Conservation (phyloP, 169 alveolate genomes). For the Plasmodium gallinaceum region DNA sequence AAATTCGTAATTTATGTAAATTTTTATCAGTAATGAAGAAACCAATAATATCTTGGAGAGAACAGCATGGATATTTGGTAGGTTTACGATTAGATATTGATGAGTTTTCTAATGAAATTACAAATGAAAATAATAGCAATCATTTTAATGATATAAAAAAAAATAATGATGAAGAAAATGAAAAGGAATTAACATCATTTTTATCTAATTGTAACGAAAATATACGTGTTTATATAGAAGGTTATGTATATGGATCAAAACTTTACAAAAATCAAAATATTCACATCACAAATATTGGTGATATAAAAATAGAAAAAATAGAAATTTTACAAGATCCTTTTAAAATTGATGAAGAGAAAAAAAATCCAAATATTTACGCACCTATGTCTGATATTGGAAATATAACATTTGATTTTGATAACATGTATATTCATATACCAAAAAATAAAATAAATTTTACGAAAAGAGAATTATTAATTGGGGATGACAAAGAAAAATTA, state of each 20-base stretch:
- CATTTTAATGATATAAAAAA: neutral
- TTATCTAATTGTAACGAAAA: conserved; percentile 76
- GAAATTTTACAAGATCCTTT: conserved; percentile 89
- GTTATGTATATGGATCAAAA: conserved; percentile 95
- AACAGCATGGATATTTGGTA: conserved; percentile 96
- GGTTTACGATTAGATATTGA: conserved; percentile 94
- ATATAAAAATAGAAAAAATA: conserved; percentile 86
- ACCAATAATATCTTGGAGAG: conserved; percentile 94
- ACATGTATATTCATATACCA: conserved; percentile 98
- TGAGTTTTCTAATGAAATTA: neutral
- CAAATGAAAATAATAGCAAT: neutral
- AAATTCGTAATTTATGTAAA: conserved; percentile 95
- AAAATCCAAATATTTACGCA: conserved; percentile 93
- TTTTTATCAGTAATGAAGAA: conserved; percentile 95
- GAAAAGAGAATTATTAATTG: conserved; percentile 48
- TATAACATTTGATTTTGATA: conserved; percentile 94
- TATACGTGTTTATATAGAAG: conserved; percentile 92
- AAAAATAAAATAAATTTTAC: conserved; percentile 95
- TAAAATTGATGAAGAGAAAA: conserved; percentile 85
- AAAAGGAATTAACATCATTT: conserved; percentile 49
- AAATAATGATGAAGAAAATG: conserved; percentile 21
- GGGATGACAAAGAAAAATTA: neutral
- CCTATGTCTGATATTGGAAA: conserved; percentile 98
- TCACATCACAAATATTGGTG: conserved; percentile 95
- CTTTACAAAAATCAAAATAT: conserved; percentile 87